phyloP scores from a whole-genome alignment of 805 yeast species.

The Cyberlindnera mississippiensis region DNA sequence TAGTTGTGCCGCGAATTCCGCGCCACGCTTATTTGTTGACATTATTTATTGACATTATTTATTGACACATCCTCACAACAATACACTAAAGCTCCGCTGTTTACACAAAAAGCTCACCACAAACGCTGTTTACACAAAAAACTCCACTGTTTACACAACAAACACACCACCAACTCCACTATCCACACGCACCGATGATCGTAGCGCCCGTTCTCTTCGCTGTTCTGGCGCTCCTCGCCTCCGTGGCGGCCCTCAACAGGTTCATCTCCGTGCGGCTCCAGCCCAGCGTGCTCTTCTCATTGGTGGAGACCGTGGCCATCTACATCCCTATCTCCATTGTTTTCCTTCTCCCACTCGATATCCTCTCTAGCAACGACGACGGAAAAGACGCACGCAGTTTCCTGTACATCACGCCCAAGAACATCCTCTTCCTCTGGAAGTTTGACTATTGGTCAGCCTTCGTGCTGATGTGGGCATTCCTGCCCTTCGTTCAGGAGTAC shows the following conservation, averaged over 20 bases:
- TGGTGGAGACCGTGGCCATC: constrained; percentile 47
- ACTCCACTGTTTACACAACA: no score
- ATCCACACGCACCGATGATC: constrained; percentile 13
- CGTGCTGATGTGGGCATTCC: constrained; percentile 67
- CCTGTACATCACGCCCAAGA: constrained; percentile 44
- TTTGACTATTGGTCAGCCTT: constrained; percentile 79
- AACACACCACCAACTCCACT: no score
- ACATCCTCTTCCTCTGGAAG: constrained; percentile 63
- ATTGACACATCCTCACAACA: no score
- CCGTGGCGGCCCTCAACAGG: constrained; percentile 21
- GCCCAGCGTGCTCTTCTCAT: constrained; percentile 21
- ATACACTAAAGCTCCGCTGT: no score
- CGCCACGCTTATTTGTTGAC: no score
- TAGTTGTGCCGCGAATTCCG: no score
- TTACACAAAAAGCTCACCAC: no score
- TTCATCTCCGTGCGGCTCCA: constrained; percentile 18
- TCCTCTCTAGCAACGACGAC: constrained; percentile 44
- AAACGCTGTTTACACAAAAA: no score
- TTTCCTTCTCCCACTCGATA: constrained; percentile 70
- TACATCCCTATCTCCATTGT: constrained; percentile 74
- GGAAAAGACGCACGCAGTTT: constrained; percentile 27
- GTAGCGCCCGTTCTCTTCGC: constrained; percentile 21
- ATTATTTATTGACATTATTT: no score
- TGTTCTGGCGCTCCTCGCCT: constrained; percentile 15
- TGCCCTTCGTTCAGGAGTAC: constrained; percentile 73